A percentile compares a stretch with the other conserved stretches of the same genome.
Evolutionary conservation across 768 basidiomycete species (phyloP).

Genomic region (Psilocybe sp.): DNA sequence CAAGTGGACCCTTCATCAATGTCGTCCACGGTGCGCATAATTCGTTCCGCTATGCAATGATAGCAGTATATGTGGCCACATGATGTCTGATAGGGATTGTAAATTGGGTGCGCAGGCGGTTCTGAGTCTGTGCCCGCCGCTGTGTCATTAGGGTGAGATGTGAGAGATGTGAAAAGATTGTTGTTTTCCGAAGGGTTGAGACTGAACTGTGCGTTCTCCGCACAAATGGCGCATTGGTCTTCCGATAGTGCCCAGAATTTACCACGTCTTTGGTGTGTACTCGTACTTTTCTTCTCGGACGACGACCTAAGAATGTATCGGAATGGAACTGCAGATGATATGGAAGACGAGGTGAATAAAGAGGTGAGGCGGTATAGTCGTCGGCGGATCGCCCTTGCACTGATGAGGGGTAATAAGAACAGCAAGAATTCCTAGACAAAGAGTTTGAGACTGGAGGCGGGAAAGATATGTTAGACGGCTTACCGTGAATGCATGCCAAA

Average conservation of each 20-base stretch:
- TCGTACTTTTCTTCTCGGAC: not conserved
- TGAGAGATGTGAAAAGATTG: slow-evolving; percentile 44
- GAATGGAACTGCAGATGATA: slow-evolving; percentile 28
- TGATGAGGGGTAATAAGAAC: slow-evolving; percentile 86
- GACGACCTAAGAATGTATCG: slow-evolving; percentile 8
- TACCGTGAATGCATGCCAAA: slow-evolving; percentile 98
- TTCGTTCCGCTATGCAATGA: slow-evolving; percentile 82
- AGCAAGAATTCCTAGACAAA: not conserved
- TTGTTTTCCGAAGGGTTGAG: slow-evolving; percentile 53
- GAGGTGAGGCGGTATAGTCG: slow-evolving; percentile 40
- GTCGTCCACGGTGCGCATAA: slow-evolving; percentile 72
- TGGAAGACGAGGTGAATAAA: slow-evolving; percentile 21
- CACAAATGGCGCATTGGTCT: slow-evolving; percentile 89
- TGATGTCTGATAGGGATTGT: slow-evolving; percentile 79
- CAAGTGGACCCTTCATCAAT: slow-evolving; percentile 56
- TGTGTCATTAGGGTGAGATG: slow-evolving; percentile 13
- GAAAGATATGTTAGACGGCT: slow-evolving; percentile 22
- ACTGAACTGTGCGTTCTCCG: slow-evolving; percentile 66
- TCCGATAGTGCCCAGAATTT: slow-evolving; percentile 67
- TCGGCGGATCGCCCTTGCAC: slow-evolving; percentile 61
- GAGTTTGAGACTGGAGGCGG: too few species aligned
- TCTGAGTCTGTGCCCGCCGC: slow-evolving; percentile 26
- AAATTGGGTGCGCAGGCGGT: slow-evolving; percentile 62
- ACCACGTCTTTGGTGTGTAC: slow-evolving; percentile 37
- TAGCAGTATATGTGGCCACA: slow-evolving; percentile 93